Evolutionary conservation across 352 stramenopile species (phyloP).

Genomic region (Phytophthora vignae): DNA sequence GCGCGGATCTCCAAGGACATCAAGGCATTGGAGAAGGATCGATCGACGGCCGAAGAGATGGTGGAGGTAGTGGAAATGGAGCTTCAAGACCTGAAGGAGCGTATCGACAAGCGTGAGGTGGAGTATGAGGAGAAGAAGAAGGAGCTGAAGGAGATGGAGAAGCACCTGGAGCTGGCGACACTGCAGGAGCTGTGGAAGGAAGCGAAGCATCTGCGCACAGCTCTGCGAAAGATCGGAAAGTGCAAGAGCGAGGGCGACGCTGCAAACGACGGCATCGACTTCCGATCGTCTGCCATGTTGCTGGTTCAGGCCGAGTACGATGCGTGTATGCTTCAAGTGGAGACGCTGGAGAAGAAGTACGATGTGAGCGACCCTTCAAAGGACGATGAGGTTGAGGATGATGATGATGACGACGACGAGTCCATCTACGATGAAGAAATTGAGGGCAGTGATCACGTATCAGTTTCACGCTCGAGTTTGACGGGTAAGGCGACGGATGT

Average conservation of each 20-base stretch:
- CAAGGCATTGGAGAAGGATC: conserved; percentile 88
- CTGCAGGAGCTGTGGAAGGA: conserved; percentile 85
- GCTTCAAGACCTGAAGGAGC: conserved; percentile 78
- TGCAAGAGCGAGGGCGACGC: conserved; percentile 70
- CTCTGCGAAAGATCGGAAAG: conserved; percentile 74
- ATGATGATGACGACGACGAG: conserved; percentile 59
- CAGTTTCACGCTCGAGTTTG: conserved; percentile 29
- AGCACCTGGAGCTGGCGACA: conserved; percentile 71
- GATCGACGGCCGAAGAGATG: conserved; percentile 79
- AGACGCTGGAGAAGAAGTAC: conserved; percentile 79
- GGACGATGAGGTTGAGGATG: conserved; percentile 63
- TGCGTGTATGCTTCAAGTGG: conserved; percentile 65
- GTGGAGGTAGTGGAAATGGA: conserved; percentile 87
- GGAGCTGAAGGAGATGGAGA: conserved; percentile 79
- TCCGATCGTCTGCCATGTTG: conserved; percentile 70
- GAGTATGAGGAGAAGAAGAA: conserved; percentile 84
- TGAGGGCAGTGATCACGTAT: conserved; percentile 26
- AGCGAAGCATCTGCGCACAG: conserved; percentile 61
- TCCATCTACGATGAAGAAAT: conserved; percentile 58
- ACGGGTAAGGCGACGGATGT: conserved; percentile 28
- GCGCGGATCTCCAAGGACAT: conserved; percentile 89
- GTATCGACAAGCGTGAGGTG: conserved; percentile 70
- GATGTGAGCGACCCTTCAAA: conserved; percentile 60
- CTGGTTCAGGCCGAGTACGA: conserved; percentile 85
- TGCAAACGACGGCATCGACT: conserved; percentile 66